Evolutionary conservation across 2,329 filamentous ascomycete species (phyloP), one percentile per base, ranked within the genome.

Genomic region (Apiospora arundinis): DNA sequence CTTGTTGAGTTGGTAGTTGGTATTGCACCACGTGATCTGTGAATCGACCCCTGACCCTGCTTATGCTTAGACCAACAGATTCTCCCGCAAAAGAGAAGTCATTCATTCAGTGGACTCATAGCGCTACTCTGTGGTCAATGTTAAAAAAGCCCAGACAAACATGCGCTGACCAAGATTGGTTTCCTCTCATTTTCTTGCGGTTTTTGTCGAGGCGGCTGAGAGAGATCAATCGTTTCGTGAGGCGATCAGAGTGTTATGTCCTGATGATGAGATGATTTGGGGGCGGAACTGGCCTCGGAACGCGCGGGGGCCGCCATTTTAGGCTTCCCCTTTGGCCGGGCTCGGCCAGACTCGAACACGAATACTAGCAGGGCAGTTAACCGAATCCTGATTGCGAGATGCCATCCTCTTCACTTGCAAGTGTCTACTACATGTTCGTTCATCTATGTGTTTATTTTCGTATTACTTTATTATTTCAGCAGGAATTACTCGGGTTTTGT

Each of bases 191-290:
- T 18, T 32, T 56, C 18, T 21, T 8, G 18, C n/a, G 11, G 32
- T n/a, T n/a, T 6, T 40, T 23, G 11, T 45, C 32, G 56, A 6
- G 8, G 8, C 12, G 4, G 4, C 40, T 40, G 9, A 23, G 56
- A 40, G 40, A n/a, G 0, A 60, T 37, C 18, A 37, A 60, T 6
- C 7, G 28, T 60, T 60, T 60, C 18, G 28, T 37, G 28, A 60
- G 52, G 52, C 32, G 52, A 60, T 60, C 28, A 37, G 52, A 21
- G 28, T 37, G 32, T 23, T 63, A 40, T 63, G 56, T 40, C 28
- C 32, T 63, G 56, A 63, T 63, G 2, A 63, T 63, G 32, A 40
- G 56, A 40, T 63, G 56, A n/a, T 63, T 63, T 63, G 56, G 56
- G 18, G 56, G 52, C 56, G 32, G 56, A 7, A 40, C 52, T 40